A percentile compares a stretch with the other conserved stretches of the same genome.
Evolutionary conservation across 352 stramenopile species (phyloP).

Genomic region (Achlya hypogyna): DNA sequence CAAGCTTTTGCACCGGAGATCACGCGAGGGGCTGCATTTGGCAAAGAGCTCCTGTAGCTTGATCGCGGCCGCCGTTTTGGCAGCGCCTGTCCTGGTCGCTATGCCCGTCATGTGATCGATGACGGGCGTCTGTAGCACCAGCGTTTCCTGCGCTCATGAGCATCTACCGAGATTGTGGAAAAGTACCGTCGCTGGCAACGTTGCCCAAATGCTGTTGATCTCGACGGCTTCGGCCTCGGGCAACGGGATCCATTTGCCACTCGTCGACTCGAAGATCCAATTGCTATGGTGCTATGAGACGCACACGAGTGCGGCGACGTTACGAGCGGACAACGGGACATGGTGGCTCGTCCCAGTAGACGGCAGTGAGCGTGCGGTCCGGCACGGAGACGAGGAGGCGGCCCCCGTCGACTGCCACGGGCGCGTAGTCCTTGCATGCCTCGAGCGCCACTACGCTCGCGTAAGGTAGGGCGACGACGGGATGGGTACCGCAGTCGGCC

Average conservation of each 20-base stretch:
- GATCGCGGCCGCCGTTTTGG: slow-evolving; percentile 2
- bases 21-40: slow-evolving; percentile 7
- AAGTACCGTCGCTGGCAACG: slow-evolving; percentile 41
- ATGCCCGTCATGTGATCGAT: not conserved
- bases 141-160: slow-evolving; percentile 24
- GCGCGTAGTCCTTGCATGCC: not conserved
- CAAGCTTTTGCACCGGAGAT: slow-evolving; percentile 22
- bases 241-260: slow-evolving; percentile 39
- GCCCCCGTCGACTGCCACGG: slow-evolving; percentile 70
- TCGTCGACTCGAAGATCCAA: slow-evolving; percentile 54
- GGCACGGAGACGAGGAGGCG: slow-evolving; percentile 72
- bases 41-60: slow-evolving; percentile 11
- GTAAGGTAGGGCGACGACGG: not conserved
- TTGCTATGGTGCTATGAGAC: slow-evolving; percentile 67
- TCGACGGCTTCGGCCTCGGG: slow-evolving; percentile 18
- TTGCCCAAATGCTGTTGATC: slow-evolving; percentile 26
- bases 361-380: slow-evolving; percentile 62
- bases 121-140: slow-evolving; percentile 19
- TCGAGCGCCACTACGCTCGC: not conserved
- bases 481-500: slow-evolving; percentile 2
- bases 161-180: slow-evolving; percentile 21
- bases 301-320: slow-evolving; percentile 35
- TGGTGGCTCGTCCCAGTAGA: slow-evolving; percentile 67
- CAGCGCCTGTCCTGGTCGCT: slow-evolving; percentile 1
- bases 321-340: slow-evolving; percentile 70